Base-by-base conservation (phyloP, 441 rosid genomes). In the Arabidopsis hybrid region DNA sequence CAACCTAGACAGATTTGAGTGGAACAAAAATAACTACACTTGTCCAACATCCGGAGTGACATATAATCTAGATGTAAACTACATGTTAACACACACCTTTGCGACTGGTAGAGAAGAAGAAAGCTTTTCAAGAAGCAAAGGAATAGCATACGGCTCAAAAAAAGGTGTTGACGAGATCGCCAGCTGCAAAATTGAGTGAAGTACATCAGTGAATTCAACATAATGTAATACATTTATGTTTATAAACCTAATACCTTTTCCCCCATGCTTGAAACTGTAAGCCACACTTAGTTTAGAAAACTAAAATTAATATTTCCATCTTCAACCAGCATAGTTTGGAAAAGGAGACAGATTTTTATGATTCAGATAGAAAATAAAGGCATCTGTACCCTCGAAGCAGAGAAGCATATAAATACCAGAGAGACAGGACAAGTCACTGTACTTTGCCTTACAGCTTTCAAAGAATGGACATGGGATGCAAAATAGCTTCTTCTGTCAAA, bases 121-220 rank as follows among this genome's bases (percentile, higher is more conserved):
- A 72, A 95, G 96, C 75, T 95, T 95, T 81, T 91, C 98, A 66
- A 95, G 91, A 71, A 95, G 90, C 78, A 95, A 81, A 0, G 95
- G 98, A 75, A 92, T 74, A 74, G 86, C 88, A 84, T 82, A 95
- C 62, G 99, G 96, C 83, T 91, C 99, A 79, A 89, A 91, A 51
- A 91, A 85, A 35, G 98, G 88, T 0, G 98, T 85, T 13, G 95
- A 86, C 36, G 96, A 84, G 78, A 92, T 78, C 55, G 99, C 95
- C 73, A 73, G 78, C 99, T 92, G 88, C 59, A 51, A 43, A 73
- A 74, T 34, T 57, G 21, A 72, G 65, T 45, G 50, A 64, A 64
- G 61, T 57, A 76, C 32, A 64, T 64, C 64, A 56, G 57, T n/a
- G 38, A 50, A n/a, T 62, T 29, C 55, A 31, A 32, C 42, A 16